These are phyloP conservation scores for Guyanaporus albipodus DNA, from an alignment of 768 basidiomycete genomes.

Conservation along the genomic window DNA sequence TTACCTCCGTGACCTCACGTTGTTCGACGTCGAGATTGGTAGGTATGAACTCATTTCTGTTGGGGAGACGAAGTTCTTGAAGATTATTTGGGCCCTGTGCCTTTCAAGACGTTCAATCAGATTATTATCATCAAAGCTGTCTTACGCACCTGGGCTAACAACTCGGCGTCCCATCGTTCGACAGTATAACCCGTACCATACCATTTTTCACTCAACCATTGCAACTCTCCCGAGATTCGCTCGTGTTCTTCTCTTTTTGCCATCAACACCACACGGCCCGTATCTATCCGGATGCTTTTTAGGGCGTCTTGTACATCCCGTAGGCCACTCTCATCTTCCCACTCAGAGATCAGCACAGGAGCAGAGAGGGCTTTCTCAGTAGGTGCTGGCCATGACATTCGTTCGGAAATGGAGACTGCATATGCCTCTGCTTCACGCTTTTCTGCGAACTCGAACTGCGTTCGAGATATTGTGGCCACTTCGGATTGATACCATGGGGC, in stretches of 20 bases:
- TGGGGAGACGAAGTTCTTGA: conserved; percentile 70
- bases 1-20: conserved; percentile 59
- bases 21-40: conserved; percentile 81
- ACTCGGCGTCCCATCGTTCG: conserved; percentile 60
- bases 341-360: conserved; percentile 68
- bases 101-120: conserved; percentile 33
- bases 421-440: conserved; percentile 78
- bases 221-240: conserved; percentile 45
- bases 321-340: conserved; percentile 51
- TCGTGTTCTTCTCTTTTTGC: conserved; percentile 63
- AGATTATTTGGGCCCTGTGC: conserved; percentile 62
- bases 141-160: conserved; percentile 48
- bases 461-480: conserved; percentile 61
- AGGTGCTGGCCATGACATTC: conserved; percentile 80
- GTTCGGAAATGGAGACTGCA: conserved; percentile 68
- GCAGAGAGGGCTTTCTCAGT: conserved; percentile 69
- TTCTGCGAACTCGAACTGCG: conserved; percentile 83
- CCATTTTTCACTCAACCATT: conserved; percentile 82
- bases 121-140: not conserved
- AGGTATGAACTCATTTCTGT: conserved; percentile 89
- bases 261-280: conserved; percentile 73
- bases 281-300: conserved; percentile 50
- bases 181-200: conserved; percentile 88
- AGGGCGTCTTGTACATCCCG: conserved; percentile 60
- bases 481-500: conserved; percentile 74